Evolutionary conservation across 495 filamentous ascomycete genomes (phyloP).

Genomic region (Podospora anserina): DNA sequence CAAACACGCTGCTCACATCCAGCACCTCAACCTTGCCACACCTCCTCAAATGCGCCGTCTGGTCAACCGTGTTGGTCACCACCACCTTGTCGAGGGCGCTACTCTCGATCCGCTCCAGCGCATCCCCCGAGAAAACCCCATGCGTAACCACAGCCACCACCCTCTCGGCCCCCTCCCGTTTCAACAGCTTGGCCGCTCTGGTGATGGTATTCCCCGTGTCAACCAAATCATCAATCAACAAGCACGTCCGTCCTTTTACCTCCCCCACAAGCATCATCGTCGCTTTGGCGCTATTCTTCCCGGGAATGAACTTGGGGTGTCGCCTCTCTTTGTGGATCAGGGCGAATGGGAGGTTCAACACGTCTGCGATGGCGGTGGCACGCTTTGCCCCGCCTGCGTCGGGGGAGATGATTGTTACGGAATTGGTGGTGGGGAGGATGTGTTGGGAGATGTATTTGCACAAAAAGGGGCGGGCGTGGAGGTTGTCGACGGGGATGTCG

Average conservation of each 20-base stretch:
- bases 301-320: slow-evolving; percentile 85
- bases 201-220: slow-evolving; percentile 98
- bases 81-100: slow-evolving; percentile 85
- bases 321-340: slow-evolving; percentile 99
- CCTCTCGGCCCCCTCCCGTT: slow-evolving; percentile 83
- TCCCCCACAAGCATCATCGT: slow-evolving; percentile 95
- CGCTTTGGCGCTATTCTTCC: slow-evolving; percentile 61
- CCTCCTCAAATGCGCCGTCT: slow-evolving; percentile 65
- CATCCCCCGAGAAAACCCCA: slow-evolving; percentile 90
- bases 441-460: slow-evolving; percentile 85
- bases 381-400: slow-evolving; percentile 96
- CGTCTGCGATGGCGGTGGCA: slow-evolving; percentile 94
- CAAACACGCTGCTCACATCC: slow-evolving; percentile 86
- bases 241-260: slow-evolving; percentile 74
- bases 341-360: slow-evolving; percentile 87
- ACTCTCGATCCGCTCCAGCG: slow-evolving; percentile 88
- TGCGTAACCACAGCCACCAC: slow-evolving; percentile 93
- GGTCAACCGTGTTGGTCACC: slow-evolving; percentile 91
- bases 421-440: slow-evolving; percentile 64
- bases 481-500: slow-evolving; percentile 95
- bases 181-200: slow-evolving; percentile 90
- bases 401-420: slow-evolving; percentile 90
- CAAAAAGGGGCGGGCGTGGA: slow-evolving; percentile 83
- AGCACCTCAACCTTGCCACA: slow-evolving; percentile 88
- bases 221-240: slow-evolving; percentile 90